Conservation (phyloP, 2,329 filamentous ascomycete species). For the Tolypocladium cylindrosporum region DNA sequence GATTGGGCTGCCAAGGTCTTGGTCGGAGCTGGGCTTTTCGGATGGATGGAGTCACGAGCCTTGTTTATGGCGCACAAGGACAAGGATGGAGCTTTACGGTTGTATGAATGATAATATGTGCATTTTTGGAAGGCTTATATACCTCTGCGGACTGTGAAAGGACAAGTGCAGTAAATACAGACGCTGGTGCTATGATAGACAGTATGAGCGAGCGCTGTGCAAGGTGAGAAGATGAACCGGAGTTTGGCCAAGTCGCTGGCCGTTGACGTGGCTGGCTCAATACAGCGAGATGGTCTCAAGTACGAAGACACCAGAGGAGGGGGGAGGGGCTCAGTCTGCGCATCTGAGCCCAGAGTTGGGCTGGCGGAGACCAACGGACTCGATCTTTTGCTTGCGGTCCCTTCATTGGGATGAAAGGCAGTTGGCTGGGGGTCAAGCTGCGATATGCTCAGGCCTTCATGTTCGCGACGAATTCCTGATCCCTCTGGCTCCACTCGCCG, state of each 20-base stretch:
- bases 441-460: not conserved
- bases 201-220: not conserved
- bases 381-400: too few relatives aligned
- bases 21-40: not conserved
- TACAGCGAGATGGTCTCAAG: not conserved
- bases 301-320: not conserved
- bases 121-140: not conserved
- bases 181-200: not conserved
- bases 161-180: not conserved
- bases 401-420: too few relatives aligned
- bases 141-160: not conserved
- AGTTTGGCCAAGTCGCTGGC: not conserved
- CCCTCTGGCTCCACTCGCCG: too few relatives aligned
- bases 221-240: not conserved
- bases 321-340: not conserved
- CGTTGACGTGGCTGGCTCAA: not conserved
- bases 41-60: not conserved
- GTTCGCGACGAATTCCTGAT: constrained; percentile 5
- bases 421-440: not conserved
- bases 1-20: not conserved
- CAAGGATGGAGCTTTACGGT: not conserved
- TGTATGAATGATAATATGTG: not conserved
- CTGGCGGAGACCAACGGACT: too few relatives aligned
- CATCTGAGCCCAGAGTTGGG: too few relatives aligned
- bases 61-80: not conserved